Conservation (phyloP, 2,329 filamentous ascomycete genomes). For the Didymella glomerata region DNA sequence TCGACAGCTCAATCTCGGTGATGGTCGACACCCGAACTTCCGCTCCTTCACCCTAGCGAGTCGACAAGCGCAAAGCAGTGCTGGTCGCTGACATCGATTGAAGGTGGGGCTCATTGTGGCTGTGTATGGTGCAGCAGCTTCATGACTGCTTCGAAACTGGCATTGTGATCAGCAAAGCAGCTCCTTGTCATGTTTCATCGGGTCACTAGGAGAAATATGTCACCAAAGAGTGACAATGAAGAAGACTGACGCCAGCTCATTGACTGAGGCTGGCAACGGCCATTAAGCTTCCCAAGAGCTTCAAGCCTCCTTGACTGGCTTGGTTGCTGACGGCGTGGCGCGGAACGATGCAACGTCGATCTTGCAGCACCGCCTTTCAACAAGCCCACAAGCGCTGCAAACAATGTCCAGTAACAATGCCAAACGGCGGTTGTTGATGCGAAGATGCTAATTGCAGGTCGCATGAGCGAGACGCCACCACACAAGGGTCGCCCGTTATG, state of each 20-base stretch:
- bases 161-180: slow-evolving; percentile 1
- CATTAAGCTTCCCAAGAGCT: slow-evolving; percentile 13
- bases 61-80: slow-evolving; percentile 4
- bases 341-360: slow-evolving; percentile 12
- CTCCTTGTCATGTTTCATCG: slow-evolving; percentile 1
- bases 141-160: slow-evolving; percentile 3
- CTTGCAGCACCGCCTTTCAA: slow-evolving; percentile 10
- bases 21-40: neutral
- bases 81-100: neutral
- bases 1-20: neutral
- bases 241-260: neutral
- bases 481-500: slow-evolving; percentile 17
- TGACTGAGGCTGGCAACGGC: slow-evolving; percentile 4
- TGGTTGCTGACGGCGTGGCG: slow-evolving; percentile 14
- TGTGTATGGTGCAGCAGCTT: slow-evolving; percentile 5
- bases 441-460: slow-evolving; percentile 11
- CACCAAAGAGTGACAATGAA: neutral
- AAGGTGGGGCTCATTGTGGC: slow-evolving; percentile 15
- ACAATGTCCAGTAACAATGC: slow-evolving; percentile 1
- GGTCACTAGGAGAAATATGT: neutral
- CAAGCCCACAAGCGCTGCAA: slow-evolving; percentile 3
- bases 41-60: neutral
- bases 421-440: slow-evolving; percentile 1
- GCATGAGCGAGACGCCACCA: slow-evolving; percentile 20
- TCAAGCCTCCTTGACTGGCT: slow-evolving; percentile 6